Conservation (phyloP, 2,329 filamentous ascomycete genomes). For the Neofusicoccum cordaticola region DNA sequence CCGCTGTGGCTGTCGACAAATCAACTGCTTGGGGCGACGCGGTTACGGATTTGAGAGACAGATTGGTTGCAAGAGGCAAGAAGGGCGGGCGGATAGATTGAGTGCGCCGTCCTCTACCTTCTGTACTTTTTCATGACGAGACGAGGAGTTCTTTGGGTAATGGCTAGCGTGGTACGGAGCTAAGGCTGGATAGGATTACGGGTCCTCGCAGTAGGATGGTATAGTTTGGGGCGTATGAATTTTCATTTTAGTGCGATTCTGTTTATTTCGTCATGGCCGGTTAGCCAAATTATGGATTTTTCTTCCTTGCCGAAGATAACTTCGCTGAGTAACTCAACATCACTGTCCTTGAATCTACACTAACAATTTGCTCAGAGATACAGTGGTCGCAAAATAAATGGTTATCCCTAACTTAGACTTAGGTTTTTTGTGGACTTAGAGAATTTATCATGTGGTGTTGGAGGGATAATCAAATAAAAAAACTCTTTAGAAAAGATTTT, state of each 20-base stretch:
- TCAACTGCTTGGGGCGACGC: slow-evolving; percentile 39
- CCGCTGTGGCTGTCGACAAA: slow-evolving; percentile 28
- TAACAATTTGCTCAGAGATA: too few species aligned
- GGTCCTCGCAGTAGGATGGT: neutral
- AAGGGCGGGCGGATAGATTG: slow-evolving; percentile 38
- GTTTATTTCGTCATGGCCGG: neutral
- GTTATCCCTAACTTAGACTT: too few species aligned
- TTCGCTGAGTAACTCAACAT: too few species aligned
- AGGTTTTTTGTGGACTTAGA: too few species aligned
- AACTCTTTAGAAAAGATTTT: too few species aligned
- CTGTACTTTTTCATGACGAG: neutral
- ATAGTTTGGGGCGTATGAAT: too few species aligned
- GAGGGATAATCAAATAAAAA: too few species aligned
- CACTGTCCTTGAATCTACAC: too few species aligned
- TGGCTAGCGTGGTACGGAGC: neutral
- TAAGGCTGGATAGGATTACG: neutral
- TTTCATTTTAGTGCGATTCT: neutral
- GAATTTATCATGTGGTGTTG: too few species aligned
- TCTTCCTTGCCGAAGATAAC: neutral
- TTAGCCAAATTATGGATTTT: neutral
- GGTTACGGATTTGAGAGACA: slow-evolving; percentile 42
- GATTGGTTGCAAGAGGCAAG: slow-evolving; percentile 44
- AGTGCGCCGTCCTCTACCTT: neutral
- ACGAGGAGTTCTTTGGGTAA: neutral
- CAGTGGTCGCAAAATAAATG: too few species aligned